Evolutionary conservation across 2,329 filamentous ascomycete genomes (phyloP).

Genomic region (Fusarium sp.): DNA sequence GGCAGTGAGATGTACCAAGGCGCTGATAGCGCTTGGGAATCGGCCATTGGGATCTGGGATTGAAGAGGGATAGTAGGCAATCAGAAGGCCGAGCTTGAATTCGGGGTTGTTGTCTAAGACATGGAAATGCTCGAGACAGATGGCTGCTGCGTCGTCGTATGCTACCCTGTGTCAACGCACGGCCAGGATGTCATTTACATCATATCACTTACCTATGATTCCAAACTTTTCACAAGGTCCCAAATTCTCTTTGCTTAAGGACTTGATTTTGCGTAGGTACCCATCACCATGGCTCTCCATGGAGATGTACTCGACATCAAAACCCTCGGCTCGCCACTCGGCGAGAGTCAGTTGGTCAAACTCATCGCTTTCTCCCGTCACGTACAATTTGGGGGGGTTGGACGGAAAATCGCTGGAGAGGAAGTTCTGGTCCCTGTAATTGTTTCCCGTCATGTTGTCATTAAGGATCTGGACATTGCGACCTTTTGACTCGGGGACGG

Average conservation of each 20-base stretch:
- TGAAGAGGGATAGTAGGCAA: constrained; percentile 59
- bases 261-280: constrained; percentile 51
- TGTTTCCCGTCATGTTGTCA: constrained; percentile 45
- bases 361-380: constrained; percentile 56
- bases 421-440: constrained; percentile 56
- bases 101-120: constrained; percentile 58
- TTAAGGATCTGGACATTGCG: constrained; percentile 48
- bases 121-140: constrained; percentile 60
- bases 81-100: constrained; percentile 55
- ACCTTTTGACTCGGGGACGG: constrained; percentile 47
- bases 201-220: constrained; percentile 51
- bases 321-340: constrained; percentile 58
- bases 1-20: constrained; percentile 55
- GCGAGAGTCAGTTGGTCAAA: constrained; percentile 54
- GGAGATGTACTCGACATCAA: constrained; percentile 56
- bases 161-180: constrained; percentile 41
- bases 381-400: constrained; percentile 53
- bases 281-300: constrained; percentile 51
- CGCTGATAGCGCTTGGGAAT: constrained; percentile 55
- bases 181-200: not conserved
- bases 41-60: constrained; percentile 57
- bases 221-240: constrained; percentile 58
- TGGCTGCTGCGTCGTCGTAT: constrained; percentile 57
- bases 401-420: constrained; percentile 55
- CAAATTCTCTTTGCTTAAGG: constrained; percentile 48